Evolutionary conservation across 148 eudicot species (phyloP).

Genomic region (Chenopodium formosanum): DNA sequence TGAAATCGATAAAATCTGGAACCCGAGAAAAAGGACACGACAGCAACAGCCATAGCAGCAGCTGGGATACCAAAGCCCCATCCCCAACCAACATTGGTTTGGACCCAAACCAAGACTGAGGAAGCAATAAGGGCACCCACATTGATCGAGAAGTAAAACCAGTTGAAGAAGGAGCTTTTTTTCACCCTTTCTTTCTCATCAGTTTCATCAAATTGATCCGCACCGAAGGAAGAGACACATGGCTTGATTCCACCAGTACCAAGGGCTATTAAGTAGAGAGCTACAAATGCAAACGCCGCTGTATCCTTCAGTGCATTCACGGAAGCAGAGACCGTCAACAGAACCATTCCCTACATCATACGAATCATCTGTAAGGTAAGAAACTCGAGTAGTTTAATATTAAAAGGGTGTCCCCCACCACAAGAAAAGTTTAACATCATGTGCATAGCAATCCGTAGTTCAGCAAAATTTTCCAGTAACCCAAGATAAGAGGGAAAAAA

Average conservation of each 20-base stretch:
- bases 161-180: constrained; percentile 55
- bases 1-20: constrained; percentile 45
- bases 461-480: neutral
- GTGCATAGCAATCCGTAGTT: neutral
- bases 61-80: constrained; percentile 64
- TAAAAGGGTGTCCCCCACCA: neutral
- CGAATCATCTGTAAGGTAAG: neutral
- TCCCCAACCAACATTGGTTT: constrained; percentile 56
- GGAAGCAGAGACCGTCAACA: constrained; percentile 49
- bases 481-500: neutral
- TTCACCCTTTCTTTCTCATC: constrained; percentile 39
- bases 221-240: constrained; percentile 63
- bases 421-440: neutral
- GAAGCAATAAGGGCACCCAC: constrained; percentile 63
- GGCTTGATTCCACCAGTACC: constrained; percentile 68
- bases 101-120: constrained; percentile 50
- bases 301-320: constrained; percentile 32
- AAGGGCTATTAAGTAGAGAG: constrained; percentile 50
- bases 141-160: constrained; percentile 55
- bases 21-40: constrained; percentile 48
- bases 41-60: constrained; percentile 52
- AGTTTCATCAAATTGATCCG: constrained; percentile 57
- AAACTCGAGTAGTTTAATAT: neutral
- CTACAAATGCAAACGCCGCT: constrained; percentile 28
- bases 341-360: constrained; percentile 44